phyloP scores from a whole-genome alignment of 164 flowering plant genomes.

The Tetrastigma voinierianum region DNA sequence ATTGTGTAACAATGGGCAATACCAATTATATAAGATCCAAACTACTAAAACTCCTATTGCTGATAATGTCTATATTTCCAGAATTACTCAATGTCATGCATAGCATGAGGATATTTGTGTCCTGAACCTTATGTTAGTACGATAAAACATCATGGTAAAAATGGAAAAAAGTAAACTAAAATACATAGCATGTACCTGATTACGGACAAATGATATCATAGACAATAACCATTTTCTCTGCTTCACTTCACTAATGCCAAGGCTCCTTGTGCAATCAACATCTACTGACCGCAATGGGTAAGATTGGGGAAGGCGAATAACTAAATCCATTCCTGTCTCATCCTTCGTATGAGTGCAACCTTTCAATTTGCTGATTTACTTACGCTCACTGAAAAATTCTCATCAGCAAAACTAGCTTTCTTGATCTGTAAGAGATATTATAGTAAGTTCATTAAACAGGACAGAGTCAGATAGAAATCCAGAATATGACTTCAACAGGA shows the following conservation, averaged over 20 bases:
- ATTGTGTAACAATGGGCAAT: not conserved
- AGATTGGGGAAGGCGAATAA: conserved; percentile 85
- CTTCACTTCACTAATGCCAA: conserved; percentile 90
- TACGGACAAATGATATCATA: conserved; percentile 82
- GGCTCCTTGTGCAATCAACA: conserved; percentile 82
- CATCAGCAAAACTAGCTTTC: conserved; percentile 66
- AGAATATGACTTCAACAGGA: not conserved
- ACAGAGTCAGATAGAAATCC: not conserved
- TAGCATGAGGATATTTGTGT: not conserved
- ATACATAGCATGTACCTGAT: conserved; percentile 61
- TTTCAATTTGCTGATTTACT: conserved; percentile 89
- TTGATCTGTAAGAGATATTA: conserved; percentile 64
- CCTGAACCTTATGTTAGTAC: not conserved
- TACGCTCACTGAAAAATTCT: conserved; percentile 77
- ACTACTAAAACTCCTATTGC: not conserved
- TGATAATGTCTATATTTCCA: not conserved
- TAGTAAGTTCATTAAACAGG: not conserved
- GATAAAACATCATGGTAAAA: not conserved
- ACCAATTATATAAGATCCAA: not conserved
- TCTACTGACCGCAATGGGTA: conserved; percentile 89
- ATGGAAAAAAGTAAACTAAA: not conserved
- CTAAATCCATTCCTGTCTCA: conserved; percentile 93
- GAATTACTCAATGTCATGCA: not conserved
- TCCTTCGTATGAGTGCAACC: conserved; percentile 93
- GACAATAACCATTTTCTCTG: conserved; percentile 95